Evolutionary conservation across 441 rosid genomes (phyloP).

Genomic region (Gossypium schwendimanii): DNA sequence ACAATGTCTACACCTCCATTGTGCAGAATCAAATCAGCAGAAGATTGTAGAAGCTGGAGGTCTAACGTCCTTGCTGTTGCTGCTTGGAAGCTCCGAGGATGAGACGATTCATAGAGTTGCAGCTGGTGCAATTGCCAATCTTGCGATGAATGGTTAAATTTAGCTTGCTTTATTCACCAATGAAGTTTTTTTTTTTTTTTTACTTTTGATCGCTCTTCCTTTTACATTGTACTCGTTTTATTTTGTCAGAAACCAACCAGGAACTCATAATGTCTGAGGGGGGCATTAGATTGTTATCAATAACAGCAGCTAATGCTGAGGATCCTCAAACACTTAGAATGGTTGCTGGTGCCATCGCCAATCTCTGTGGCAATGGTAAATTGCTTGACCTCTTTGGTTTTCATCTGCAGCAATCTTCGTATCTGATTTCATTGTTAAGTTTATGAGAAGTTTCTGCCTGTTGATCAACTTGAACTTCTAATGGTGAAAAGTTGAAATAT

Average conservation of each 20-base stretch:
- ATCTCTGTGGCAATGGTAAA: constrained; percentile 97
- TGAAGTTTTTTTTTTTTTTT: neutral
- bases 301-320: neutral
- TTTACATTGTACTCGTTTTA: neutral
- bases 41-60: constrained; percentile 99
- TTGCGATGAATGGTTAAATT: constrained; percentile 88
- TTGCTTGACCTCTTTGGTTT: neutral
- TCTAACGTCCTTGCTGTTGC: constrained; percentile 64
- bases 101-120: constrained; percentile 95
- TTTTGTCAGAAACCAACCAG: constrained; percentile 1
- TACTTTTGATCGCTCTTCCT: neutral
- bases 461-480: neutral
- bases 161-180: neutral
- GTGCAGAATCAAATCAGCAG: constrained; percentile 84
- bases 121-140: constrained; percentile 99
- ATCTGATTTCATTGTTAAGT: neutral
- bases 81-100: constrained; percentile 79
- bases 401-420: neutral
- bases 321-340: constrained; percentile 61
- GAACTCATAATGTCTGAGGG: neutral
- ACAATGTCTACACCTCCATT: constrained; percentile 7
- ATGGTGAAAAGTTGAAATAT: neutral
- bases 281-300: neutral
- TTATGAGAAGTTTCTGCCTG: neutral
- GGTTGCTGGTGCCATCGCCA: constrained; percentile 99